Base-by-base conservation (phyloP, 495 filamentous ascomycete genomes). In the Cairneyella variabilis region DNA sequence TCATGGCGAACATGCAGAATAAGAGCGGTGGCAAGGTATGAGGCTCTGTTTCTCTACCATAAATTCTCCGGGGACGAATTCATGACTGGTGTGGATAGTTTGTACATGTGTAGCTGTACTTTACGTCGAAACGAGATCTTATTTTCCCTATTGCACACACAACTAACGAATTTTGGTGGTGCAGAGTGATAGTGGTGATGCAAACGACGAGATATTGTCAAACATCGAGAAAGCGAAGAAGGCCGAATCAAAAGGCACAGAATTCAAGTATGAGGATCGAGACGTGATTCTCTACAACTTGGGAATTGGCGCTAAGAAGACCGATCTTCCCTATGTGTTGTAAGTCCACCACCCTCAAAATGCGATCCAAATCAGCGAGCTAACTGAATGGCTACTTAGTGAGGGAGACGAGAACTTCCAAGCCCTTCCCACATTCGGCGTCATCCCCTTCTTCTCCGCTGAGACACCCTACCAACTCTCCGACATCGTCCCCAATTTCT, bases 201-300 rank as follows among this genome's bases (percentile, higher is more conserved):
- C 54, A 21, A 64, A 62, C 32, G 72, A 74, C 60, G 53, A 76
- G 44, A 72, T 79, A 61, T 76, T 95, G 20, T 71, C 74, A 23
- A 84, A 83, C 59, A 96, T 96, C 56, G 81, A 86, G 67, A 79
- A 83, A 64, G 89, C 90, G 37, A 87, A 90, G 77, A 75, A 82
- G 49, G 67, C 82, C 28, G 74, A 88, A 59, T 76, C 83, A 21
- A 75, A 84, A 34, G 88, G 86, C n/a, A 87, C 90, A 36, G 76
- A 85, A 58, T 97, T 88, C 73, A 74, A 74, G 53, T 97, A 89
- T 65, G 81, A 83, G 50, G 91, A 97, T 60, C 83, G 80, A 57
- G 95, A 97, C 67, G 77, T 89, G 48, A 93, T 95, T 59, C 83
- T 98, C 26, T 98, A 98, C 76, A 97, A 97, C 71, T 80, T 98